Percentiles rank a stretch among this genome's conserved stretches.
Conservation (phyloP, 1,284 basidiomycete genomes). For the Cerrena zonata region DNA sequence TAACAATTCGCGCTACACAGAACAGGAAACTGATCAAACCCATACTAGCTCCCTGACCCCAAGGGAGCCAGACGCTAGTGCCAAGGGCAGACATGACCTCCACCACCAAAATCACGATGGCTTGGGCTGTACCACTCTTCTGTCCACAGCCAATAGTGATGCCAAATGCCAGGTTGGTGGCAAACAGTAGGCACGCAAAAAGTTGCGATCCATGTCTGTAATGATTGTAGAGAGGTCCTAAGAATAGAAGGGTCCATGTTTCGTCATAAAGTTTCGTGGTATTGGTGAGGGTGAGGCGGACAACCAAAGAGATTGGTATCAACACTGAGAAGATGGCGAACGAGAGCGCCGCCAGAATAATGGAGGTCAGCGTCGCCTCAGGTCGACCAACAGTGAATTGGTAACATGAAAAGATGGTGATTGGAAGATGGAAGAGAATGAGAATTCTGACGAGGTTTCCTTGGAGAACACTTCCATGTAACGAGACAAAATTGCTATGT, state of each 20-base stretch:
- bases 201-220: conserved; percentile 89
- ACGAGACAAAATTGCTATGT: conserved; percentile 61
- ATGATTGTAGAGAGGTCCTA: conserved; percentile 94
- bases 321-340: conserved; percentile 77
- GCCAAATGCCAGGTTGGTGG: conserved; percentile 76
- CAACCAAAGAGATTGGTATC: conserved; percentile 70
- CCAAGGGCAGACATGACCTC: conserved; percentile 79
- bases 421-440: conserved; percentile 87
- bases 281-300: conserved; percentile 72
- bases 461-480: conserved; percentile 72
- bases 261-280: conserved; percentile 93
- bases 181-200: conserved; percentile 78
- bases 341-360: conserved; percentile 68
- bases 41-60: conserved; percentile 95
- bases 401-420: conserved; percentile 87
- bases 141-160: conserved; percentile 86
- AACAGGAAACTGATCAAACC: conserved; percentile 88
- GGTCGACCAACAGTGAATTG: conserved; percentile 63
- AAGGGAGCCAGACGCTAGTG: conserved; percentile 90
- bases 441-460: conserved; percentile 89
- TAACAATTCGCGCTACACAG: conserved; percentile 83
- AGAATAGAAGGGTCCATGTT: conserved; percentile 81
- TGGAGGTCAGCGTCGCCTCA: conserved; percentile 49
- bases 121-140: conserved; percentile 83
- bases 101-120: conserved; percentile 80